Base-by-base conservation (phyloP, 2,329 filamentous ascomycete genomes). In the Acephala macrosclerotiorum region DNA sequence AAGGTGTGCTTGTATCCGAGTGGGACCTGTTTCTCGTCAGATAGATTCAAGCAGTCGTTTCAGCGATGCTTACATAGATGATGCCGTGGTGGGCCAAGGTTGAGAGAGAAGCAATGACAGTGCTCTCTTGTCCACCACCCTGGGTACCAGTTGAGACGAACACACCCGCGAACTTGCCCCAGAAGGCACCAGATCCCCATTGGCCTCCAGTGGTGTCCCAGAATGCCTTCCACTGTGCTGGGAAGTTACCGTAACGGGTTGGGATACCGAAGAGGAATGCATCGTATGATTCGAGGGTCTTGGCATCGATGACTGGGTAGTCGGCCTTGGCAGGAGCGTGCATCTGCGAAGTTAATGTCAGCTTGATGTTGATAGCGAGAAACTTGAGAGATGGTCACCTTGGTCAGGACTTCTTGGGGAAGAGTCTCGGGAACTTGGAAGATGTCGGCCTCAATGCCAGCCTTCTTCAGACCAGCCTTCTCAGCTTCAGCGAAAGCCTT, bases 171-270 rank as follows among this genome's bases (percentile, higher is more conserved):
- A 93, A 90, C 85, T 98, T 98, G 82, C 94, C 94, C 81, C 85
- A 88, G 84, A 86, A 94, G 72, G 84, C 88, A 69, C 95, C 95
- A 16, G 81, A 79, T 68, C 85, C 81, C 96, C 96, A 98, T 80
- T 96, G 91, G 73, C 86, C 84, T 76, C 95, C 95, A 26, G 93
- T 94, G 81, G 87, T 87, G 84, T 99, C 96, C 92, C 94, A 85
- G 94, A 95, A 77, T 2, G 75, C 80, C 85, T 96, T 97, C 92
- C 92, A 97, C 83, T 99, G 96, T 20, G 91, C 92, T 58, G 95
- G 94, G 86, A 97, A 97, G 88, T 96, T 98, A 75, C 96, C 96
- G 83, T 93, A 99, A 72, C 96, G 89, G 60, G 96, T 99, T 66
- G 96, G 96, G 79, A 98, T 96, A 72, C 96, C 96, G 75, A 98